Base-by-base conservation (phyloP, 352 stramenopile genomes). In the Globisporangium megalacanthum region DNA sequence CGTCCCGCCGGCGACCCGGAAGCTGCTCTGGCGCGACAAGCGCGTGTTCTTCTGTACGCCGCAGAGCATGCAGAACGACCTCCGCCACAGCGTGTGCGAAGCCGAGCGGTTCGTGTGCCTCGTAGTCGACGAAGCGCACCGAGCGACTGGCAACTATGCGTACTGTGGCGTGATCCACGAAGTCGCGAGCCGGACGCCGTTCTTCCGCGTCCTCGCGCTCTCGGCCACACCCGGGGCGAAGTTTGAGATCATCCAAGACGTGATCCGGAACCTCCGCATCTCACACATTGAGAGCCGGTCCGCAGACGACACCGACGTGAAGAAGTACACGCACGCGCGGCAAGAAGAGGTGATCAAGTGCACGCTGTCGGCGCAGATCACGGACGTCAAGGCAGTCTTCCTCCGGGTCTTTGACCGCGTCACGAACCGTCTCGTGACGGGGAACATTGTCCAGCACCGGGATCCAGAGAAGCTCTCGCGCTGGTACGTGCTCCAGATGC, bases 21-120 rank as follows among this genome's bases (percentile, higher is more conserved):
- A 81, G 17, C 59, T 83, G 49, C 73, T 98, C 1, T 99, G 97
- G 97, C 65, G 74, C 17, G 75, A 87, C 22, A 94, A 94, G 56
- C 88, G 95, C 10, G 91, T 99, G 29, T 99, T 99, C 71, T 99
- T 98, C 63, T 99, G 96, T 65, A 99, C 97, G 22, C 97, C 97
- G 5, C 97, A 99, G 73, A 99, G 93, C 41, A 76, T 99, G 49
- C 75, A 97, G 57, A 99, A 99, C 58, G 97, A 99, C 68, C 71
- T 99, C 39, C 70, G 94, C 39, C 69, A 79, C 20, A 76, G 79
- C 6, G 75, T 94, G 7, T 96, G 85, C 45, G 61, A 75, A 49
- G 79, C 87, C 0, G 72, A 88, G 49, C 70, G 77, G 8, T 88
- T 99, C 58, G 96, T 98, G 15, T 99, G 96, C 60, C 67, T 99